phyloP scores from a whole-genome alignment of 2,329 filamentous ascomycete species.

The Pseudogymnoascus sp. region DNA sequence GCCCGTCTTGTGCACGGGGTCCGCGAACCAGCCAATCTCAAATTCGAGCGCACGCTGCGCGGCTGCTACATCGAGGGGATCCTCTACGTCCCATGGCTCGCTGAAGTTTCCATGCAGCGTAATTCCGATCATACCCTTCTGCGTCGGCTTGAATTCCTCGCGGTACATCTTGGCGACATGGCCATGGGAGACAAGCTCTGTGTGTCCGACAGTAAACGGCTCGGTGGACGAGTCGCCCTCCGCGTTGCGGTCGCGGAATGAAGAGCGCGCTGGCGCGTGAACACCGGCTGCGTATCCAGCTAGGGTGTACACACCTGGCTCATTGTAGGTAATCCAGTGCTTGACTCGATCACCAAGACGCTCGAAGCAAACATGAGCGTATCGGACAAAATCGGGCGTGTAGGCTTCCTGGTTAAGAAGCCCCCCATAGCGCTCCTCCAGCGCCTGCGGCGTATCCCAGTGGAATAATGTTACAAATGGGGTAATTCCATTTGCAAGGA shows the following conservation, averaged over 20 bases:
- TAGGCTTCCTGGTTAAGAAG: constrained; percentile 30
- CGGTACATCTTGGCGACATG: constrained; percentile 75
- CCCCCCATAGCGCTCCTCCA: constrained; percentile 33
- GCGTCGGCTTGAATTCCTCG: constrained; percentile 66
- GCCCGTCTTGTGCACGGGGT: constrained; percentile 71
- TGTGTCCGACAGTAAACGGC: constrained; percentile 77
- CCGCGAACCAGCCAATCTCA: constrained; percentile 79
- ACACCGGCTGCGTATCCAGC: constrained; percentile 70
- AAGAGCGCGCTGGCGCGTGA: constrained; percentile 74
- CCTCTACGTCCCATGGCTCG: constrained; percentile 73
- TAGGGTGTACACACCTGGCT: constrained; percentile 79
- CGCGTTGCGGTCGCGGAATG: constrained; percentile 61
- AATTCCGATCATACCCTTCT: constrained; percentile 75
- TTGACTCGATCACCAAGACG: constrained; percentile 41
- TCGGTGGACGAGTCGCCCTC: constrained; percentile 69
- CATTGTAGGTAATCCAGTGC: constrained; percentile 87
- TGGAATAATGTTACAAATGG: background rate
- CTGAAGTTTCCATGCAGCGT: constrained; percentile 77
- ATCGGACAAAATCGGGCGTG: constrained; percentile 31
- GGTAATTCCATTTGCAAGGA: background rate
- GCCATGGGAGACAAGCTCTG: constrained; percentile 70
- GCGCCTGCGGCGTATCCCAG: constrained; percentile 25
- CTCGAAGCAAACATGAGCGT: constrained; percentile 31
- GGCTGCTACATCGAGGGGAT: constrained; percentile 69
- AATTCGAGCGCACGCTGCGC: constrained; percentile 79